phyloP scores from a whole-genome alignment of 164 flowering plant species.

The Taxillus chinensis region DNA sequence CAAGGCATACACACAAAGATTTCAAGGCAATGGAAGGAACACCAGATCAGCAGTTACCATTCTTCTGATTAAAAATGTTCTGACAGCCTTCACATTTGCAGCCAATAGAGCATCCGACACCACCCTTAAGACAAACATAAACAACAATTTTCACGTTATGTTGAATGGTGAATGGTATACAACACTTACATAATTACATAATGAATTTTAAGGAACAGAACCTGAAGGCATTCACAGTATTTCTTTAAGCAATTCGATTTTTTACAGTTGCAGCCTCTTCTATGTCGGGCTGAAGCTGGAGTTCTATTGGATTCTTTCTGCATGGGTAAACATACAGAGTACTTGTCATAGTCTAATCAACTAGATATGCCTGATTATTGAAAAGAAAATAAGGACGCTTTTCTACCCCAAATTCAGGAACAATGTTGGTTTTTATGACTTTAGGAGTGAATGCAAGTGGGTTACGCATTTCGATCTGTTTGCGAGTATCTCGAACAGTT shows the following conservation, averaged over 20 bases:
- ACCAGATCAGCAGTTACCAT: conserved; percentile 20
- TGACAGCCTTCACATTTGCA: conserved; percentile 41
- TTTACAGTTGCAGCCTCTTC: conserved; percentile 37
- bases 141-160: not conserved
- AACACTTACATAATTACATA: not conserved
- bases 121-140: conserved; percentile 23
- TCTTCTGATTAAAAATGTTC: conserved; percentile 29
- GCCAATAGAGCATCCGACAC: conserved; percentile 37
- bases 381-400: not conserved
- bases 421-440: conserved; percentile 33
- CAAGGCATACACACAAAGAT: not conserved
- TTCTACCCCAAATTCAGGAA: conserved; percentile 34
- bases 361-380: not conserved
- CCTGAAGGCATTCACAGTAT: conserved; percentile 48
- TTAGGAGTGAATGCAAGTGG: conserved; percentile 84
- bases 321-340: not conserved
- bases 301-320: conserved; percentile 26
- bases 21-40: not conserved
- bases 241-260: conserved; percentile 40
- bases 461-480: conserved; percentile 60
- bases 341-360: not conserved
- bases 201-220: conserved; percentile 1
- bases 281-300: conserved; percentile 40
- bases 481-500: conserved; percentile 54
- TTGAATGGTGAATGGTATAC: too few relatives aligned